A percentile compares a stretch with the other conserved stretches of the same genome.
phyloP scores from a whole-genome alignment of 306 rosid species.

The Amphicarpaea edgeworthii region DNA sequence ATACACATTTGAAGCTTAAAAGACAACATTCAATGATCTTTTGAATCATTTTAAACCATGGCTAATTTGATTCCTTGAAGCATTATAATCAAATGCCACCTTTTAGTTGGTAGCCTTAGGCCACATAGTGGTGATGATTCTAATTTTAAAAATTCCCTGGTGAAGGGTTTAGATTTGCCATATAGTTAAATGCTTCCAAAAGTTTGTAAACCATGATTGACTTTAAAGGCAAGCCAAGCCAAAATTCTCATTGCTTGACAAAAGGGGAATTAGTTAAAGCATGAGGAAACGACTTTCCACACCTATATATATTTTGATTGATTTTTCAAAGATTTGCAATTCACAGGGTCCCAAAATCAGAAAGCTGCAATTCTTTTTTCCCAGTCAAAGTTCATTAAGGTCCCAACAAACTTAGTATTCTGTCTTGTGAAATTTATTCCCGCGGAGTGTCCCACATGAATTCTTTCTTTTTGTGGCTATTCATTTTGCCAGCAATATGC shows the following conservation, averaged over 20 bases:
- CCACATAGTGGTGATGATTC: slow-evolving; percentile 3
- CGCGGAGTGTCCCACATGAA: slow-evolving; percentile 35
- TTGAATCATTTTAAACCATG: slow-evolving; percentile 43
- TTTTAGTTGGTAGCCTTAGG: slow-evolving; percentile 39
- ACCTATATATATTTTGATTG: slow-evolving; percentile 36
- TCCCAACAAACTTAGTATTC: slow-evolving; percentile 41
- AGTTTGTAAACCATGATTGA: slow-evolving; percentile 48
- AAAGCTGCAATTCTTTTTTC: slow-evolving; percentile 16
- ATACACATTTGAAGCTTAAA: slow-evolving; percentile 26
- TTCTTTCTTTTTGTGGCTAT: slow-evolving; percentile 16
- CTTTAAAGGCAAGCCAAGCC: slow-evolving; percentile 47
- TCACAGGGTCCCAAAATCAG: slow-evolving; percentile 40
- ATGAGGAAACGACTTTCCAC: slow-evolving; percentile 31
- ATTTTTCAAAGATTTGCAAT: slow-evolving; percentile 49
- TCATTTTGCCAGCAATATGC: not conserved
- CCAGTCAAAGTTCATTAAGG: slow-evolving; percentile 39
- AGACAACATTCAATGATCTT: slow-evolving; percentile 6
- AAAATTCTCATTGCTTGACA: slow-evolving; percentile 46
- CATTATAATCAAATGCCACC: slow-evolving; percentile 40
- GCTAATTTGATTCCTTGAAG: slow-evolving; percentile 20
- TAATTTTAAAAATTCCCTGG: not conserved
- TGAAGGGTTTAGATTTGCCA: slow-evolving; percentile 23
- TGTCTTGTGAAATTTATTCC: slow-evolving; percentile 36
- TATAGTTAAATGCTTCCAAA: slow-evolving; percentile 26
- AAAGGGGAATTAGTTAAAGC: slow-evolving; percentile 41